phyloP scores from a whole-genome alignment of 345 rosid species.

The Populus simonii region DNA sequence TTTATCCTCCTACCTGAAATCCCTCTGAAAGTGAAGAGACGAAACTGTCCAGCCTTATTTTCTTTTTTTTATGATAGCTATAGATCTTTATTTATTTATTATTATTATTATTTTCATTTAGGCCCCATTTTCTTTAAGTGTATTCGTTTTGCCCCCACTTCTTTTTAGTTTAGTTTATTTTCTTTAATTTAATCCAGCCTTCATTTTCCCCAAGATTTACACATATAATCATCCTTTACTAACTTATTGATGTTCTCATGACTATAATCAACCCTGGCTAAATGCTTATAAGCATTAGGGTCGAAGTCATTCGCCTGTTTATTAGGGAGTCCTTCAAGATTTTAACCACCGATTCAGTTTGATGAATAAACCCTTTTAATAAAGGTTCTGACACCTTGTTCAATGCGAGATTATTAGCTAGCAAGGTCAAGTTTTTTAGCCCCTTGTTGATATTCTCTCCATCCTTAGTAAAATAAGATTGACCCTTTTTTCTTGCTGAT shows the following conservation, averaged over 20 bases:
- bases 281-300: background rate
- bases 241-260: background rate
- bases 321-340: background rate
- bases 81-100: too few relatives aligned
- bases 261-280: background rate
- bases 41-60: too few relatives aligned
- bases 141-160: too few relatives aligned
- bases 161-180: too few relatives aligned
- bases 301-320: background rate
- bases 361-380: background rate
- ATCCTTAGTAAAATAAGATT: background rate
- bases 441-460: rapidly evolving
- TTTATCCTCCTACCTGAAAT: too few relatives aligned
- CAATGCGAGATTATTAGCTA: background rate
- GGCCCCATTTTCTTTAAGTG: too few relatives aligned
- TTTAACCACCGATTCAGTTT: background rate
- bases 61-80: too few relatives aligned
- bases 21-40: too few relatives aligned
- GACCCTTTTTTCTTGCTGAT: background rate
- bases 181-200: too few relatives aligned
- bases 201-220: too few relatives aligned
- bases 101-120: too few relatives aligned
- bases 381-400: background rate
- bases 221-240: background rate
- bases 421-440: background rate